A percentile compares a stretch with the other conserved stretches of the same genome.
phyloP scores from a whole-genome alignment of 306 rosid genomes.

The Castanea crenata region DNA sequence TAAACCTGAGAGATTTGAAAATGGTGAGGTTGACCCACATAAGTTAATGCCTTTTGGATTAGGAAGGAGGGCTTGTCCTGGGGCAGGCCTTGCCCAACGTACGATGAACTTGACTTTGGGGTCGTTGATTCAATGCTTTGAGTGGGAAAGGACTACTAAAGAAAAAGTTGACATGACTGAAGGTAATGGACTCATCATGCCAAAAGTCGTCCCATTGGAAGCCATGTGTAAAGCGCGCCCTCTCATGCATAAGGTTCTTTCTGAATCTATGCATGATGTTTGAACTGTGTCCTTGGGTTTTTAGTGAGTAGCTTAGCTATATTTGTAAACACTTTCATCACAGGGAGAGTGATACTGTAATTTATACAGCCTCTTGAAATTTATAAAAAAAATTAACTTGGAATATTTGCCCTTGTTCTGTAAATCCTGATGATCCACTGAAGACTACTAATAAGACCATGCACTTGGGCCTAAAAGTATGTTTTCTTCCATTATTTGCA shows the following conservation, averaged over 20 bases:
- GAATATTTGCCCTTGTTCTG: constrained; percentile 2
- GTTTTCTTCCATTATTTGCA: constrained; percentile 18
- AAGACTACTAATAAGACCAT: constrained; percentile 80
- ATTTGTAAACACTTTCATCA: too few relatives aligned
- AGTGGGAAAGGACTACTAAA: too few relatives aligned
- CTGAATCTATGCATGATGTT: background rate
- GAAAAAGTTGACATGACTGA: too few relatives aligned
- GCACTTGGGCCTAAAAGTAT: constrained; percentile 64
- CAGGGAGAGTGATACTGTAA: background rate
- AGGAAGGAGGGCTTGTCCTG: constrained; percentile 2
- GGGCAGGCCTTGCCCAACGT: background rate
- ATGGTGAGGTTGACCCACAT: background rate
- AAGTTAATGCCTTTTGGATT: constrained; percentile 32
- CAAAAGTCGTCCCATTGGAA: too few relatives aligned
- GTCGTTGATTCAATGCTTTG: constrained; percentile 24
- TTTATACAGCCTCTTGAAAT: background rate
- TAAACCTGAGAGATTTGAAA: constrained; percentile 26
- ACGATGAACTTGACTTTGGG: constrained; percentile 19
- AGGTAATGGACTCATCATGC: too few relatives aligned
- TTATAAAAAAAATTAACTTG: background rate
- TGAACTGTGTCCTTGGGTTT: background rate
- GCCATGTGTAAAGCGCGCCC: constrained; percentile 26
- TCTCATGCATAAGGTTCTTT: background rate
- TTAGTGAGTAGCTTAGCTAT: too few relatives aligned
- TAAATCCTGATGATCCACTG: constrained; percentile 72